Evolutionary conservation across 176 grass and related monocot species (phyloP).

Genomic region (Ananas comosus): DNA sequence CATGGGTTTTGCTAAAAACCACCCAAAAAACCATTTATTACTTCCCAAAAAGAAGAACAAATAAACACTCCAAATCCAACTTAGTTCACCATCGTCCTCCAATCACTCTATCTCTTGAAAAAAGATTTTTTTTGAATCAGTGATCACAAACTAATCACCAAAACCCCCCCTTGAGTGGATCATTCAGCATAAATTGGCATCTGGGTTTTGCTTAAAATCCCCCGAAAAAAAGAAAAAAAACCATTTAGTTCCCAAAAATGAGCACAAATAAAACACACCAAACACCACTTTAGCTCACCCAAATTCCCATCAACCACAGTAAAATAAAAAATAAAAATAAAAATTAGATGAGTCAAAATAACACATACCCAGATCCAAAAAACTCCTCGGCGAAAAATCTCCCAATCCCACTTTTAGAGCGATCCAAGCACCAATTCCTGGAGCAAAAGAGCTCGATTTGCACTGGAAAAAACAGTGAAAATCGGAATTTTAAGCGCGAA

Average conservation of each 20-base stretch:
- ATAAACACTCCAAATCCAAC: not conserved
- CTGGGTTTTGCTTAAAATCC: too few species aligned
- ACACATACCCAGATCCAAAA: conserved; percentile 15
- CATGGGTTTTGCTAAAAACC: not conserved
- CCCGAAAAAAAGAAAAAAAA: too few species aligned
- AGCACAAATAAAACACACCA: not conserved
- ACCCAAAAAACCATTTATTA: not conserved
- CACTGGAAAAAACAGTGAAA: not conserved
- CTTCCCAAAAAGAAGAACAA: not conserved
- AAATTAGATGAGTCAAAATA: not conserved
- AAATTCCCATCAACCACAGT: not conserved
- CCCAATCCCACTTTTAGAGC: not conserved
- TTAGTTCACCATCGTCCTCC: not conserved
- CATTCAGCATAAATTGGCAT: too few species aligned
- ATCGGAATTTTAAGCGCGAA: not conserved
- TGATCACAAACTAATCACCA: too few species aligned
- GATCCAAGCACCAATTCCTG: not conserved
- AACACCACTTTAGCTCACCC: not conserved
- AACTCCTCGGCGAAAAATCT: not conserved
- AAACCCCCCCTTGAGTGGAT: too few species aligned
- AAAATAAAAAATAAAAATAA: not conserved
- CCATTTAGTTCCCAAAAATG: too few species aligned
- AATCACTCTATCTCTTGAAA: not conserved
- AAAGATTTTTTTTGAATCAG: too few species aligned
- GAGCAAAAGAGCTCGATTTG: not conserved